These are phyloP conservation scores for Trametes gibbosa DNA, from an alignment of 768 basidiomycete species.

Conservation along the genomic window DNA sequence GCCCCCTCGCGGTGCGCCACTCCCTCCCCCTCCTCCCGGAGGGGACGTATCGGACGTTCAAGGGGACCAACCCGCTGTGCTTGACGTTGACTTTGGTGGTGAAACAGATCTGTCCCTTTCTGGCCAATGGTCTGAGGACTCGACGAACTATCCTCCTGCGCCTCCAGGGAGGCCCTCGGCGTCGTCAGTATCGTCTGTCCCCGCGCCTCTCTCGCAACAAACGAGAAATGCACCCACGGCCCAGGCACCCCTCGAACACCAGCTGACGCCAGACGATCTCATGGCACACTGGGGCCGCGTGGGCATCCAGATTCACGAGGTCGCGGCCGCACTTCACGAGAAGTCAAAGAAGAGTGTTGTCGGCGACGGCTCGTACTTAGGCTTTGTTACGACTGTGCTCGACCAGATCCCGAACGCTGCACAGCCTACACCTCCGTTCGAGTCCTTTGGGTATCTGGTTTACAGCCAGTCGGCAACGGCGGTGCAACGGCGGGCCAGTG, in stretches of 20 bases:
- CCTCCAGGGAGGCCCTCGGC: slow-evolving; percentile 27
- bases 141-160: slow-evolving; percentile 36
- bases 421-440: slow-evolving; percentile 34
- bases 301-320: slow-evolving; percentile 71
- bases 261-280: slow-evolving; percentile 61
- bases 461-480: slow-evolving; percentile 66
- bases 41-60: slow-evolving; percentile 39
- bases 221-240: background rate
- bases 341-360: slow-evolving; percentile 76
- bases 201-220: background rate
- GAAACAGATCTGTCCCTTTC: slow-evolving; percentile 53
- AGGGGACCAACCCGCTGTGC: slow-evolving; percentile 67
- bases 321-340: slow-evolving; percentile 64
- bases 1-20: slow-evolving; percentile 36
- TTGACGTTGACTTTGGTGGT: slow-evolving; percentile 51
- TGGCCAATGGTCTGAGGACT: slow-evolving; percentile 56
- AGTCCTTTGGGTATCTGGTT: slow-evolving; percentile 67
- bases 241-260: slow-evolving; percentile 16
- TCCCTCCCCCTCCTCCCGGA: slow-evolving; percentile 39
- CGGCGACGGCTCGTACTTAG: slow-evolving; percentile 81
- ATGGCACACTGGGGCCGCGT: slow-evolving; percentile 68
- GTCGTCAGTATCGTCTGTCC: background rate
- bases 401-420: slow-evolving; percentile 63
- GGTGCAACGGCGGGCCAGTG: slow-evolving; percentile 72
- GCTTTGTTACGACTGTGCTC: slow-evolving; percentile 71